Evolutionary conservation across 2,329 filamentous ascomycete species (phyloP).

Genomic region (Sclerotinia sclerotiorum): DNA sequence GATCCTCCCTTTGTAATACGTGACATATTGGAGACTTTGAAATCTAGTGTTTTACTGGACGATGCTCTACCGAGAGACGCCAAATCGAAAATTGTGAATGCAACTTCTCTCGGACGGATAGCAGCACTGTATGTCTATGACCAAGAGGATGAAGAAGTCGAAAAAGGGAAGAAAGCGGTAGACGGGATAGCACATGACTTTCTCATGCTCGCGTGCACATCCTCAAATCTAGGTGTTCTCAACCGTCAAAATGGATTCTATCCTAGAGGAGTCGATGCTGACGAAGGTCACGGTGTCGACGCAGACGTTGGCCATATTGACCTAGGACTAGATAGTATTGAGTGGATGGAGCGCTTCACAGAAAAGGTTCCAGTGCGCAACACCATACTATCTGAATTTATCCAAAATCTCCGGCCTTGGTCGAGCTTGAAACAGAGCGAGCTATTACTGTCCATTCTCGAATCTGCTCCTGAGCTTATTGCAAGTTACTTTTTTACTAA

Average conservation of each 20-base stretch:
- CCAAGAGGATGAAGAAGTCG: constrained; percentile 48
- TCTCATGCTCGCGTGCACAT: constrained; percentile 72
- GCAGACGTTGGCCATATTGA: constrained; percentile 54
- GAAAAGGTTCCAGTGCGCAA: constrained; percentile 75
- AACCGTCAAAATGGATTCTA: constrained; percentile 82
- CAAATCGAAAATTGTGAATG: constrained; percentile 75
- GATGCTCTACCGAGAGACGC: constrained; percentile 67
- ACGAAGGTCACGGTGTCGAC: constrained; percentile 49
- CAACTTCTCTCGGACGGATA: constrained; percentile 70
- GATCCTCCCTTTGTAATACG: constrained; percentile 74
- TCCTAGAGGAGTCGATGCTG: constrained; percentile 65
- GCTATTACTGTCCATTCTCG: constrained; percentile 77
- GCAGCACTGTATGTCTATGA: constrained; percentile 67
- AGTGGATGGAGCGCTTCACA: constrained; percentile 67
- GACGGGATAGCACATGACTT: constrained; percentile 73
- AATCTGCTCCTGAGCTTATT: constrained; percentile 78
- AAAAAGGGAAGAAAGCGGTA: constrained; percentile 52
- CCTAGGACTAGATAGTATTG: constrained; percentile 66
- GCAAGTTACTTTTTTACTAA: constrained; percentile 84
- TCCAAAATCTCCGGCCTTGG: constrained; percentile 78
- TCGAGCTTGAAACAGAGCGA: constrained; percentile 78
- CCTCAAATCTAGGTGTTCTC: constrained; percentile 69
- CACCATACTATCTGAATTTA: constrained; percentile 73
- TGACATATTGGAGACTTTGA: constrained; percentile 72
- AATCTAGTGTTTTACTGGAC: constrained; percentile 71